These are phyloP conservation scores for Cystobasidium tubakii DNA, from an alignment of 768 basidiomycete species.

Conservation along the genomic window DNA sequence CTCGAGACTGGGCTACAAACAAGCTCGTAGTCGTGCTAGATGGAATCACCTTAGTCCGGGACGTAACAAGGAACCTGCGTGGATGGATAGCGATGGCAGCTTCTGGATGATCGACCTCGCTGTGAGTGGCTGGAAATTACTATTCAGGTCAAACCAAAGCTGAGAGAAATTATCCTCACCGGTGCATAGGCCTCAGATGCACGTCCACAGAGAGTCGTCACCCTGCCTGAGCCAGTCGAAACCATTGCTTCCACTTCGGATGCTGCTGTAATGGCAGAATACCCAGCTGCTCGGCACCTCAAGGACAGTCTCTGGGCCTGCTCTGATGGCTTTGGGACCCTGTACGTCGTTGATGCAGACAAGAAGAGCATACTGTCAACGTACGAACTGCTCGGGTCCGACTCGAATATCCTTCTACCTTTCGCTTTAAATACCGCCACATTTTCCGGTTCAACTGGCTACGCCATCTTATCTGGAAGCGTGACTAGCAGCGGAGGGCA, in stretches of 20 bases:
- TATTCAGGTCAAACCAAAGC: neutral
- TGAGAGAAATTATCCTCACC: neutral
- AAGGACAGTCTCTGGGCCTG: constrained; percentile 11
- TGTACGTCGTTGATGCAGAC: constrained; percentile 35
- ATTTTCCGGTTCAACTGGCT: neutral
- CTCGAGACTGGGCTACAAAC: constrained; percentile 35
- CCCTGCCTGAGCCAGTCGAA: constrained; percentile 30
- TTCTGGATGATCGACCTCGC: constrained; percentile 33
- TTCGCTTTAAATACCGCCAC: neutral
- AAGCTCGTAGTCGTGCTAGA: constrained; percentile 38
- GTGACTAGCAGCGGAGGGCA: neutral
- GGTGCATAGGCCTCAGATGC: neutral
- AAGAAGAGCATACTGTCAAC: neutral
- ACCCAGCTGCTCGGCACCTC: constrained; percentile 36
- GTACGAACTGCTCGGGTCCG: constrained; percentile 1
- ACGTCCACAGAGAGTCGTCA: neutral
- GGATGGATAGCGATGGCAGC: constrained; percentile 35
- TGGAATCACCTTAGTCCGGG: constrained; percentile 41
- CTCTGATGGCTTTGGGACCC: constrained; percentile 31
- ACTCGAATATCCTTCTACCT: constrained; percentile 2
- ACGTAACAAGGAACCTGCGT: constrained; percentile 23
- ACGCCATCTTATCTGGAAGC: neutral
- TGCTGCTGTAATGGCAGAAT: constrained; percentile 30
- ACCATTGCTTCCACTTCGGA: constrained; percentile 28
- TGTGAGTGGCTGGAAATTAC: neutral